Conservation (phyloP, 1,284 basidiomycete species). For the Ustilago cynodontis region DNA sequence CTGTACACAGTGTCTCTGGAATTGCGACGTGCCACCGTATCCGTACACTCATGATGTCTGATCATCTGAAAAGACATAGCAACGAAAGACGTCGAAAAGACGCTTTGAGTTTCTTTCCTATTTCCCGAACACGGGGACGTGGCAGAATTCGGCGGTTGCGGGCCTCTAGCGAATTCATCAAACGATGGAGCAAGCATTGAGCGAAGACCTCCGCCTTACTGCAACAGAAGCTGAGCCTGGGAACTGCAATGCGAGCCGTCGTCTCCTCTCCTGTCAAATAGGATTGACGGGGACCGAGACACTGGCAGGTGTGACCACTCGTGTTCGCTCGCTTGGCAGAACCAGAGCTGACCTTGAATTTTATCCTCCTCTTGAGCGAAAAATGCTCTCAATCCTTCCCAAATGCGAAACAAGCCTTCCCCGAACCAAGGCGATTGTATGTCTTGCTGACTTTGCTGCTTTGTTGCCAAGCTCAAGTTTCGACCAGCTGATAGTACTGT, state of each 20-base stretch:
- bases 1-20: not conserved
- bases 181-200: not conserved
- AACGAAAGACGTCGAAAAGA: too few relatives aligned
- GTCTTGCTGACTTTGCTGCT: too few relatives aligned
- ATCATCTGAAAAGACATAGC: not conserved
- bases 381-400: slow-evolving; percentile 1
- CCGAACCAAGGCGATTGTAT: too few relatives aligned
- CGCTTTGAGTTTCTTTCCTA: too few relatives aligned
- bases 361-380: slow-evolving; percentile 8
- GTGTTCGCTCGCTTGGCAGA: slow-evolving; percentile 6
- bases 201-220: not conserved
- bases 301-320: not conserved
- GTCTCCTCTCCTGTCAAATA: too few relatives aligned
- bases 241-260: too few relatives aligned
- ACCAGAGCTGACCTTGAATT: slow-evolving; percentile 15
- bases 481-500: not conserved
- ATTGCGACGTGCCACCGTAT: too few relatives aligned
- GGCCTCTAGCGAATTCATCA: not conserved
- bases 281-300: not conserved
- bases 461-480: too few relatives aligned
- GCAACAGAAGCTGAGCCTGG: not conserved
- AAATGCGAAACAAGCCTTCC: slow-evolving; percentile 1
- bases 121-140: not conserved
- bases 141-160: not conserved
- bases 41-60: too few relatives aligned